These are phyloP conservation scores for Cordyceps fumosorosea DNA, from an alignment of 2,329 filamentous ascomycete genomes.

Conservation along the genomic window DNA sequence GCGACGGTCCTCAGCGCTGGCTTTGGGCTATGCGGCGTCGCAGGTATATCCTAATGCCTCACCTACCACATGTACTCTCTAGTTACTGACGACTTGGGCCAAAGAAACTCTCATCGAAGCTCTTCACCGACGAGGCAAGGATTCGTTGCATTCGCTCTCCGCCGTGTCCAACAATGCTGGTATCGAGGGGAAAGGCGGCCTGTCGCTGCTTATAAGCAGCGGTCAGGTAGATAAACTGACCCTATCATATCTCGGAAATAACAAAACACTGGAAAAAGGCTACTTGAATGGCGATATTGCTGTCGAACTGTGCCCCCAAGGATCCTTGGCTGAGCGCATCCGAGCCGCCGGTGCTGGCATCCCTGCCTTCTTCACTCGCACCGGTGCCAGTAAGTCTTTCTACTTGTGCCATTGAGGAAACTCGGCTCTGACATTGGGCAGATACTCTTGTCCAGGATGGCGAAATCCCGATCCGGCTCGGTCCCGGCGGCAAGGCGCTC, in stretches of 20 bases:
- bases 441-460: slow-evolving; percentile 63
- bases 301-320: slow-evolving; percentile 71
- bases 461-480: slow-evolving; percentile 58
- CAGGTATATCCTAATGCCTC: slow-evolving; percentile 35
- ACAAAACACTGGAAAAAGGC: slow-evolving; percentile 68
- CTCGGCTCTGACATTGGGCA: slow-evolving; percentile 16
- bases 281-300: slow-evolving; percentile 69
- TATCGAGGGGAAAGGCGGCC: slow-evolving; percentile 58
- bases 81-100: neutral
- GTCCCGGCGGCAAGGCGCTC: slow-evolving; percentile 51
- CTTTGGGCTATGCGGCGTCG: slow-evolving; percentile 76
- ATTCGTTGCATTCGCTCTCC: slow-evolving; percentile 60
- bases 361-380: slow-evolving; percentile 74
- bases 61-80: too few species aligned
- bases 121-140: slow-evolving; percentile 52
- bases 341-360: slow-evolving; percentile 70
- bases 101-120: slow-evolving; percentile 65
- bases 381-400: slow-evolving; percentile 52
- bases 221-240: slow-evolving; percentile 68
- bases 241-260: slow-evolving; percentile 69
- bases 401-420: neutral
- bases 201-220: slow-evolving; percentile 60
- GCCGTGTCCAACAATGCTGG: slow-evolving; percentile 80
- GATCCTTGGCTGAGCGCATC: slow-evolving; percentile 65
- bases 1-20: slow-evolving; percentile 69